Percentiles rank a stretch among this genome's conserved stretches.
Conservation (phyloP, 2,329 filamentous ascomycete species). For the Zymoseptoria ardabiliae region DNA sequence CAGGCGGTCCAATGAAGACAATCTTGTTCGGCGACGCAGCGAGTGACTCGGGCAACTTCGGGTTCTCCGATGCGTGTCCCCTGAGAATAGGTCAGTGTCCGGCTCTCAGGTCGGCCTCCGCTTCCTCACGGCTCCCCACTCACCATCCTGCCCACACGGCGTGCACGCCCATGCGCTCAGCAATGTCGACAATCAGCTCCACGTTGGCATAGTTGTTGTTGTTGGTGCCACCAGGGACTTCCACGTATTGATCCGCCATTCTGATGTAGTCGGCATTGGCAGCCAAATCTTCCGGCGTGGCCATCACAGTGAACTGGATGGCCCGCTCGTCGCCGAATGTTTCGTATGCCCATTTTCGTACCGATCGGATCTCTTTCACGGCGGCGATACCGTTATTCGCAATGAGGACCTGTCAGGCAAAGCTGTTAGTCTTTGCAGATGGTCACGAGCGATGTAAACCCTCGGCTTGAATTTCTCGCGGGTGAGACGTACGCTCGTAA, state of each 20-base stretch:
- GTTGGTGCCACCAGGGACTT: slow-evolving; percentile 96
- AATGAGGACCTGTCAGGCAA: slow-evolving; percentile 69
- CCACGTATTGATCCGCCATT: slow-evolving; percentile 99
- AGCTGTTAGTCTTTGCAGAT: slow-evolving; percentile 10
- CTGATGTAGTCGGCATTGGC: slow-evolving; percentile 99
- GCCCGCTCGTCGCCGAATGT: slow-evolving; percentile 96
- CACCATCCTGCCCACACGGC: slow-evolving; percentile 99
- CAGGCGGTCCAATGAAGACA: slow-evolving; percentile 95
- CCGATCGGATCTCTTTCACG: slow-evolving; percentile 97
- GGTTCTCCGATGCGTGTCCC: slow-evolving; percentile 98
- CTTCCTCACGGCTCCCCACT: slow-evolving; percentile 29
- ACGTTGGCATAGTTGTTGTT: slow-evolving; percentile 99
- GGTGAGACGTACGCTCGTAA: slow-evolving; percentile 74
- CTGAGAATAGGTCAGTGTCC: slow-evolving; percentile 38
- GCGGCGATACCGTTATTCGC: slow-evolving; percentile 99
- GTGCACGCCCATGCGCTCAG: slow-evolving; percentile 96
- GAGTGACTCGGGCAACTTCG: slow-evolving; percentile 89
- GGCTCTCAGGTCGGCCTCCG: not conserved
- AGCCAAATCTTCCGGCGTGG: slow-evolving; percentile 91
- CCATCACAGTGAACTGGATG: slow-evolving; percentile 99
- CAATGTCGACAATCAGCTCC: slow-evolving; percentile 96
- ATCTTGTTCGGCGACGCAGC: slow-evolving; percentile 97
- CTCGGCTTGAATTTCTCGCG: not conserved
- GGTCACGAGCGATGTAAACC: not conserved
- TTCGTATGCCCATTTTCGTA: slow-evolving; percentile 99